Conservation (phyloP, 305 asterid genomes). For the Solanum hybrid region DNA sequence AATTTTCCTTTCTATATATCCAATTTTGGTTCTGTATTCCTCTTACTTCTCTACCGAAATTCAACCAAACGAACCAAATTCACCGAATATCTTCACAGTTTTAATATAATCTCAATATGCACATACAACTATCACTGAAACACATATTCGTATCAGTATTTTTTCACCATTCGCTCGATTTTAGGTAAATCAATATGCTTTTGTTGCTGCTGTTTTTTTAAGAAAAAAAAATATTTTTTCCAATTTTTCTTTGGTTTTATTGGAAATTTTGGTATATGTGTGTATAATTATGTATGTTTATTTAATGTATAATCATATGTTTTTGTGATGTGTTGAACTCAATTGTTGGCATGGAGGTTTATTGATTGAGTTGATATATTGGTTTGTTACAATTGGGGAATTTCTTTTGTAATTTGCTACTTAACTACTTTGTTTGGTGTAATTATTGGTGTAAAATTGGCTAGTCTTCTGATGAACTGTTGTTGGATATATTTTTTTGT, state of each 20-base stretch:
- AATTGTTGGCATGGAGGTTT: not conserved
- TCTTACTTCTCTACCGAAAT: not conserved
- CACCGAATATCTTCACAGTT: not conserved
- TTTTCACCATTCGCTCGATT: not conserved
- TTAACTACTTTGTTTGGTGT: not conserved
- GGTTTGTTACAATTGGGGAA: no score
- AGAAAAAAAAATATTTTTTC: not conserved
- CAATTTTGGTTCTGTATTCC: not conserved
- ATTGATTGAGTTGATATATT: not conserved
- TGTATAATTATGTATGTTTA: not conserved
- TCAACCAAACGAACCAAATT: not conserved
- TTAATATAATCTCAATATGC: not conserved
- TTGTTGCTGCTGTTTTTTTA: not conserved
- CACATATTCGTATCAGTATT: not conserved
- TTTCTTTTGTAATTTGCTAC: not conserved
- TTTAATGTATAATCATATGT: not conserved
- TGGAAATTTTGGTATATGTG: not conserved
- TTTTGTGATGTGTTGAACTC: not conserved
- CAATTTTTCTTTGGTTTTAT: not conserved
- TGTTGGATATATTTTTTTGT: not conserved
- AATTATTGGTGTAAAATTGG: not conserved
- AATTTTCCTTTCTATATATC: not conserved
- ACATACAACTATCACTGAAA: not conserved
- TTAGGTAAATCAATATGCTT: not conserved
- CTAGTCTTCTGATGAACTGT: not conserved